Base-by-base conservation (phyloP, 805 yeast species). In the Yarrowia bubula region DNA sequence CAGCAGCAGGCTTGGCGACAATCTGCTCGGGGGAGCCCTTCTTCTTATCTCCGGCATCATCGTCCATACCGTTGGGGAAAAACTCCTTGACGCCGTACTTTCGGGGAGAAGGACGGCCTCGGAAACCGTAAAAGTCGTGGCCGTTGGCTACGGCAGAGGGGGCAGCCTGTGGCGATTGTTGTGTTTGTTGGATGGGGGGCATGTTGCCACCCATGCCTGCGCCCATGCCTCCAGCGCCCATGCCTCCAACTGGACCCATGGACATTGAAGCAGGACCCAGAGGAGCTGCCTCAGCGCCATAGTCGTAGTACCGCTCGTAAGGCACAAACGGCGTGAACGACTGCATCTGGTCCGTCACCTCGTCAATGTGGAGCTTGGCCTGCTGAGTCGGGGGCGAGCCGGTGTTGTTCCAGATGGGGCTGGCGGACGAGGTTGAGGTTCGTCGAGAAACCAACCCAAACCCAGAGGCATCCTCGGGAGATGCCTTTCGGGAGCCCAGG, bases 321-420 rank as follows among this genome's bases (percentile, higher is more conserved):
- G 61, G 61, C 28, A 55, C 61, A 9, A 55, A 55, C 15, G 61
- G 61, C 5, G 61, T 55, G 47, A 55, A 55, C 17, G 47, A 11
- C 47, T 55, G 61, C 61, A 55, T 55, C 61, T 55, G 61, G 61
- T 55, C 61, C 31, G 61, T 55, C 31, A 55, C 47, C 61, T 55
- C 61, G 47, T 55, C 61, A 31, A 55, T 39, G 41, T 55, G 61
- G 38, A 55, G 61, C 17, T 55, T 55, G 61, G 61, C 47, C 46
- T 55, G 46, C 18, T 28, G 61, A 14, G 47, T 47, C 7, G 61
- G 61, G 7, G 61, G 61, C 7, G 64, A 43, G 11, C 64, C 64
- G 9, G 50, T 58, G n/a, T 58, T 58, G 51, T 58, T 58, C 64
- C 64, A 58, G 50, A 58, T 58, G 64, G 64, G 64, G 35, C 43